Evolutionary conservation across 176 grass and related monocot genomes (phyloP).

Genomic region (Oryza glaberrima): DNA sequence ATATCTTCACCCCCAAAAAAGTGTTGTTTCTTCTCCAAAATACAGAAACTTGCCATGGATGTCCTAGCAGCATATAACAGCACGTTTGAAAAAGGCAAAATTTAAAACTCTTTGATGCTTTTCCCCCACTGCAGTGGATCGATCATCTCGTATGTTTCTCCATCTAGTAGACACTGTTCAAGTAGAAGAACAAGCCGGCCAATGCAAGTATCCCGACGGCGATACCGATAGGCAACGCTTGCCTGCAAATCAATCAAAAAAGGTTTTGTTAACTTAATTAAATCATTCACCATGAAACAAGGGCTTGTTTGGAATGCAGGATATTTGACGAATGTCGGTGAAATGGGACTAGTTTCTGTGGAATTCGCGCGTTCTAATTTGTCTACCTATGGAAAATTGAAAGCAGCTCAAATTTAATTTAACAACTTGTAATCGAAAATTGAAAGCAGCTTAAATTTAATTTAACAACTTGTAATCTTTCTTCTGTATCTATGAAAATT

Average conservation of each 20-base stretch:
- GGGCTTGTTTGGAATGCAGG: background rate
- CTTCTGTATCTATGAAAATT: background rate
- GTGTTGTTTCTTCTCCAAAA: background rate
- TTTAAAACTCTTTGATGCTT: background rate
- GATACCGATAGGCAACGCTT: slow-evolving; percentile 71
- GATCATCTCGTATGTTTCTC: background rate
- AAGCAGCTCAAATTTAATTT: background rate
- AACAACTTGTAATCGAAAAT: background rate
- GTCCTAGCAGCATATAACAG: background rate
- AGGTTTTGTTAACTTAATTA: background rate
- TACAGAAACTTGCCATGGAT: background rate
- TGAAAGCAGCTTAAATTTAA: background rate
- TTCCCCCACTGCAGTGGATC: background rate
- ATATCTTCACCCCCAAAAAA: background rate
- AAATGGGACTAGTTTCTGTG: background rate
- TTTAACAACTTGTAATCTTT: background rate
- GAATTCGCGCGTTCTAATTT: background rate
- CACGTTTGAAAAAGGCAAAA: slow-evolving; percentile 14
- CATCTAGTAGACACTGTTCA: slow-evolving; percentile 70
- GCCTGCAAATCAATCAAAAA: slow-evolving; percentile 38
- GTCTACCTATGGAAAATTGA: background rate
- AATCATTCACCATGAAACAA: background rate
- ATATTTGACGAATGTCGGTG: background rate
- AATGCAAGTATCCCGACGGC: slow-evolving; percentile 59
- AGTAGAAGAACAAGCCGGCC: slow-evolving; percentile 73